Evolutionary conservation across 176 grass and related monocot species (phyloP).

Genomic region (Eremochloa ophiuroides): DNA sequence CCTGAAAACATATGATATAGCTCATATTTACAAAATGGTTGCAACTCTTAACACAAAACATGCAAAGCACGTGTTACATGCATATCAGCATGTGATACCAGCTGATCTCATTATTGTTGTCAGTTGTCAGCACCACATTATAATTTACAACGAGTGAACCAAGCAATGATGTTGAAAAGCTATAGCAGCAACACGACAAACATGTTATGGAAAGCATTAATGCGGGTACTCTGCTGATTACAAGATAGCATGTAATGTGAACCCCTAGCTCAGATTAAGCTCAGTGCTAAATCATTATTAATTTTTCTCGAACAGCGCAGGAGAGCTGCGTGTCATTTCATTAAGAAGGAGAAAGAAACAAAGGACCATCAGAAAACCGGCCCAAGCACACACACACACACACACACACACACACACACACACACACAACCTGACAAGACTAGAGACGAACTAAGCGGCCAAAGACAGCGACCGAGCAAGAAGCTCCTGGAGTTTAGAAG

Average conservation of each 20-base stretch:
- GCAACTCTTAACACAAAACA: not conserved
- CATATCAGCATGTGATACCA: constrained; percentile 1
- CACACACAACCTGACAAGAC: no score
- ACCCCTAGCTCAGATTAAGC: not conserved
- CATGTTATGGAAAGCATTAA: not conserved
- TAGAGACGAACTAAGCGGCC: no score
- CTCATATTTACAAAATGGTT: not conserved
- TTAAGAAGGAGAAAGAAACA: no score
- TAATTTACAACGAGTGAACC: not conserved
- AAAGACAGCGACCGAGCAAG: no score
- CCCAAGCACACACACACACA: no score
- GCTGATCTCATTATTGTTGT: constrained; percentile 3
- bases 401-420: no score
- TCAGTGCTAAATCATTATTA: constrained; percentile 3
- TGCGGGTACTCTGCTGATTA: not conserved
- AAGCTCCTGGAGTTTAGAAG: no score
- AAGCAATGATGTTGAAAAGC: not conserved
- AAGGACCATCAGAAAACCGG: no score
- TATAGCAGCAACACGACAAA: not conserved
- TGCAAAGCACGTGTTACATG: not conserved
- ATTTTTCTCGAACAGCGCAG: no score
- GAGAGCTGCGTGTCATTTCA: no score
- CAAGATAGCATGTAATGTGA: not conserved
- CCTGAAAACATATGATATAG: no score
- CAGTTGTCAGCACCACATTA: not conserved